Base-by-base conservation (phyloP, 768 basidiomycete species). In the Hirschioporus abietinus region DNA sequence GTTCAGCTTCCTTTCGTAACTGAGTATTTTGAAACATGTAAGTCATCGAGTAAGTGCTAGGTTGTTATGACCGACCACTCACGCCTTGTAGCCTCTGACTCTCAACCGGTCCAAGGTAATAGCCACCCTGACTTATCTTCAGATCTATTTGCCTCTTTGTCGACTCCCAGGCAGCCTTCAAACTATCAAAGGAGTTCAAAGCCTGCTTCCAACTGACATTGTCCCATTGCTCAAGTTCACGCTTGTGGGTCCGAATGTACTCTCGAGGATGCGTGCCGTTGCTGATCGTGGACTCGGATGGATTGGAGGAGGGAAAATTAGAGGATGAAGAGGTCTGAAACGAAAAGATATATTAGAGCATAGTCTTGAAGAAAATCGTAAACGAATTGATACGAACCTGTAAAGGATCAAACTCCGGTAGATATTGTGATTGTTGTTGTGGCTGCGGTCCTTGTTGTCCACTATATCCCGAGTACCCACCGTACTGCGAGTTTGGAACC, bases 91-190 rank as follows among this genome's bases (percentile, higher is more conserved):
- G 77, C 42, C 86, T 82, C 10, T 79, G 77, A 25, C 82, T 76
- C 71, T 92, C 89, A 59, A 70, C 20, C 52, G 65, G 79, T 72
- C 75, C 81, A 71, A 76, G 73, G 63, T 63, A 78, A 78, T 26
- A 77, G 68, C 1, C 79, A 72, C 74, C 80, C 74, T 74, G 79
- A 35, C 74, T 77, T 12, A 83, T 75, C 66, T 81, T 78, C 26
- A 73, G 75, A 66, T 81, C 82, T 18, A 90, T 75, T 68, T 90
- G 87, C 63, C 76, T 78, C 73, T 86, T 88, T 66, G 88, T 80
- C 34, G 64, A 69, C 60, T 83, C 84, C 92, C 92, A 93, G 0
- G 88, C 82, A 25, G 77, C 75, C 76, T 87, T 89, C 70, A 93
- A 81, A 12, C 78, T 77, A 64, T 92, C 89, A 67, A 92, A 90